Evolutionary conservation across 495 filamentous ascomycete species (phyloP), one percentile per base, ranked within the genome.

Genomic region (Parathielavia appendiculata): DNA sequence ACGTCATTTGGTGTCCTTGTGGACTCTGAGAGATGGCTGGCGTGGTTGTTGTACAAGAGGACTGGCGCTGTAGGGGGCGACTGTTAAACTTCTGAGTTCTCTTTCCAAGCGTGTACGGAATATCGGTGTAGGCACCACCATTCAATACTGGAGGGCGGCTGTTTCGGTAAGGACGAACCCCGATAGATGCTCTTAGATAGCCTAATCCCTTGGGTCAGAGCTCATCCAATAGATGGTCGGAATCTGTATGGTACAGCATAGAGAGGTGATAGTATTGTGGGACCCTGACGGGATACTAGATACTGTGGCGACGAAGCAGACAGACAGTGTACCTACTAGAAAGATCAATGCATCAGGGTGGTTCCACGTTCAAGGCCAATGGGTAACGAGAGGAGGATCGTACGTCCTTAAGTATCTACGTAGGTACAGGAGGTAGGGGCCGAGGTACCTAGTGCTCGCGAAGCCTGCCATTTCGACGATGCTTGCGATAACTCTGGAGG

Each of bases 11-110:
- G 47, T 56, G 7, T 36, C n/a, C 1, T 20, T 11, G 6, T 39
- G 43, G n/a, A 2, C 16, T 5, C 8, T 9, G 20, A 22, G 6
- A 11, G 45, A 12, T 20, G 6, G n/a, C 9, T 1, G 45, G 38
- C 39, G n/a, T 30, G 23, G 23, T 34, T 35, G 11, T 13, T 34
- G 38, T 30, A 30, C 17, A 51, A 48, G 41, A 51, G 55, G 26
- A 45, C 34, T 49, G 47, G 46, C 45, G 55, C 46, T 51, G 34
- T 35, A 26, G 26, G 30, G 32, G 26, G 23, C 30, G 20, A n/a
- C 20, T 6, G 46, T 16, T 46, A 56, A 35, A 52, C 8, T 26
- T 26, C 10, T 16, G 14, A 20, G 5, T 46, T 46, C 11, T 52
- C n/a, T n/a, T n/a, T 23, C 30, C 32, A 36, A 14, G 26, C 34